phyloP scores from a whole-genome alignment of 192 early-diverging fungal species.

The Rhizophagus prolifer region DNA sequence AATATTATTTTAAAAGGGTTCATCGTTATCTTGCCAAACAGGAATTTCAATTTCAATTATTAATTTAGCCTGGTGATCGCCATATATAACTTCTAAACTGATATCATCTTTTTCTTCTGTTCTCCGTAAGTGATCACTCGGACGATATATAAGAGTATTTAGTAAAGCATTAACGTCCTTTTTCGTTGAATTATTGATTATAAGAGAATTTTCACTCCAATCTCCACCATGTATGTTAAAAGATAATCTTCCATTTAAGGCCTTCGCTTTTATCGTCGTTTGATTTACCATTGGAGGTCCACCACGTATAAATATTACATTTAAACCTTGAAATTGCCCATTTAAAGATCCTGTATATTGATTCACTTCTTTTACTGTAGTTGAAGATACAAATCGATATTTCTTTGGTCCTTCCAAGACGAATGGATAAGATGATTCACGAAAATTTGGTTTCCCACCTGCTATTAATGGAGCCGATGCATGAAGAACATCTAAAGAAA shows the following conservation, averaged over 20 bases:
- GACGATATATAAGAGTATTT: slow-evolving; percentile 34
- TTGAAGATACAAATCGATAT: background rate
- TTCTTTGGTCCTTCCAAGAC: slow-evolving; percentile 18
- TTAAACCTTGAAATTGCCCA: slow-evolving; percentile 45
- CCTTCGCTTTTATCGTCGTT: slow-evolving; percentile 26
- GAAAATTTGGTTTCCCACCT: slow-evolving; percentile 29
- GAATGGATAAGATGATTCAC: slow-evolving; percentile 11
- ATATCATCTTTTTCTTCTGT: slow-evolving; percentile 30
- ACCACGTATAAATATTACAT: slow-evolving; percentile 52
- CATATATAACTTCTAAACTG: background rate
- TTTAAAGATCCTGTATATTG: slow-evolving; percentile 15
- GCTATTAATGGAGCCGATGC: slow-evolving; percentile 21
- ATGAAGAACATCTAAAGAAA: slow-evolving; percentile 49
- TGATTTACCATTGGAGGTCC: slow-evolving; percentile 27
- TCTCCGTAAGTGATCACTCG: slow-evolving; percentile 16
- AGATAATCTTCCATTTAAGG: slow-evolving; percentile 27
- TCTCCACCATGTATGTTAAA: slow-evolving; percentile 27
- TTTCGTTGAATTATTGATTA: slow-evolving; percentile 24
- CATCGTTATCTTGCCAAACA: background rate
- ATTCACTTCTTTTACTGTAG: background rate
- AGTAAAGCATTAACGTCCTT: slow-evolving; percentile 36
- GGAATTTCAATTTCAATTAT: slow-evolving; percentile 8
- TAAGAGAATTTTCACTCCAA: slow-evolving; percentile 29
- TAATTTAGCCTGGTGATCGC: background rate
- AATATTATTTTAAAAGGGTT: no score